Evolutionary conservation across 768 basidiomycete genomes (phyloP), one percentile per base, ranked within the genome.

Genomic region (Suillus discolor): DNA sequence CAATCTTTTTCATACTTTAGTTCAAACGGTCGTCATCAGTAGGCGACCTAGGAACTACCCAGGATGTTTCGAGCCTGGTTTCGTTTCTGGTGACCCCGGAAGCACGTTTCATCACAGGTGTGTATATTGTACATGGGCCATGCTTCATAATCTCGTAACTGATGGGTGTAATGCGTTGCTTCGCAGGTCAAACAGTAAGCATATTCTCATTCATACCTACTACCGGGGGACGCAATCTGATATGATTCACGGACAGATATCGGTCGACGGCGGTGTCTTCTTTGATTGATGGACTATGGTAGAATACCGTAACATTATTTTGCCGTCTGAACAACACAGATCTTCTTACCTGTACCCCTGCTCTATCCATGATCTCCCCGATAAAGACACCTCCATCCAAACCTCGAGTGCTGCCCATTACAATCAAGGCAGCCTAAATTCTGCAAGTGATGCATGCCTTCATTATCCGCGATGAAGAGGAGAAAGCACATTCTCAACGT

Each of bases 381-480:
- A 71, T 72, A 41, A 66, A 62, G 65, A 75, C 76, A 12, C 74
- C 76, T 23, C 71, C 71, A 20, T 67, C 61, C 7, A 74, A 73
- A n/a, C 20, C 63, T 16, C 63, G 39, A 16, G 12, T n/a, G 8
- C 36, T 70, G 4, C 42, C 41, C 28, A 47, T 39, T 2, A 42
- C 77, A 69, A 53, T 62, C 42, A 23, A 71, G 28, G 62, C 51
- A 31, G 74, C 61, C 18, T 69, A 75, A 77, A 63, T 11, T 65
- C 57, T 62, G 73, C 74, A 82, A 72, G 72, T 77, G 71, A 68
- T 79, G 75, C 51, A 72, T 68, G 41, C 75, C 79, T 53, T 81
- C 53, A 81, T 79, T 72, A 78, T 85, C 81, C 53, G 79, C 23
- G 91, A 93, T 71, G 91, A 92, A 69, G 91, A 92, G 72, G 90